Evolutionary conservation across 2,329 filamentous ascomycete genomes (phyloP), one percentile per base, ranked within the genome.

Genomic region (Penicillium sp.): DNA sequence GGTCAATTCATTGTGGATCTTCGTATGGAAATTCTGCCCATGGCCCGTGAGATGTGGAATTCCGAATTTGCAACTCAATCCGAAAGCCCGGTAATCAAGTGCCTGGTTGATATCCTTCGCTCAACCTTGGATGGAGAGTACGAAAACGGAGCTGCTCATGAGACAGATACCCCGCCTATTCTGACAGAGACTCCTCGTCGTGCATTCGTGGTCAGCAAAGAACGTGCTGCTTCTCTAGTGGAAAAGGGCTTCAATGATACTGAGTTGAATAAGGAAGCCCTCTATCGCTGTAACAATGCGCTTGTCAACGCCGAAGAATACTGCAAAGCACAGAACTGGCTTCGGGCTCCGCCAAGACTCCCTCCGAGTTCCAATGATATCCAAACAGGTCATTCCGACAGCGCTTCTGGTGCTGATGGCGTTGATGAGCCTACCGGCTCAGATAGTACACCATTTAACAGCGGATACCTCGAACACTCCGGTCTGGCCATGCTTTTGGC

Each of bases 1-100:
- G 80, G 84, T 1, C 93, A 97, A 65, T 89, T 97, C 51, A 78
- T 97, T 13, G 86, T 97, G 5, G 93, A 97, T 70, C 76, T 97
- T 37, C 88, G 94, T 37, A 86, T 89, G 75, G 85, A 87, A 23
- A 85, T 97, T 23, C 77, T 97, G 13, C 90, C 92, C 0, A 84
- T 88, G 42, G 83, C 94, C 36, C 83, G 84, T 52, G 83, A 87
- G 43, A 83, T 97, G 24, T 99, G 94, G 95, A 87, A 91, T 62
- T 95, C 92, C 1, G 80, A 86, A 23, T 84, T 96, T 44, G 85
- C 94, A 16, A 91, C 96, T 63, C 92, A 91, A 65, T 85, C 91
- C 1, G 87, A 89, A 3, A 87, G 87, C 21, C 82, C 86, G 19
- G 89, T 92, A 37, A 85, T 94, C 16, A 89, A 90, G 63, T 88